A percentile compares a stretch with the other conserved stretches of the same genome.
phyloP scores from a whole-genome alignment of 805 yeast genomes.

The Pichia phayaonensis region DNA sequence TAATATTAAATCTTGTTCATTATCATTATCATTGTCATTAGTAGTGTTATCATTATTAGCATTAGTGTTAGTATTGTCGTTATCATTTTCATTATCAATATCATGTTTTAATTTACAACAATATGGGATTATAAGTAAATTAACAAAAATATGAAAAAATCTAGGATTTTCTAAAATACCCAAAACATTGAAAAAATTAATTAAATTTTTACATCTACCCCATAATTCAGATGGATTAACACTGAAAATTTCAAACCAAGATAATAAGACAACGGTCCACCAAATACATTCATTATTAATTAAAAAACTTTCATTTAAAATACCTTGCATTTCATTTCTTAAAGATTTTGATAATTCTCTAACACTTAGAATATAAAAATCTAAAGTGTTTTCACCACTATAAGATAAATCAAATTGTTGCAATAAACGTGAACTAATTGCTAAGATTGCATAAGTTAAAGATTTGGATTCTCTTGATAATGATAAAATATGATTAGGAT shows the following conservation, averaged over 20 bases:
- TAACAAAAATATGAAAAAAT: neutral
- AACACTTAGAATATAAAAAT: constrained; percentile 23
- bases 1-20: neutral
- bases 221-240: constrained; percentile 27
- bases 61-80: no score
- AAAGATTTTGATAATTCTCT: constrained; percentile 30
- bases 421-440: constrained; percentile 24
- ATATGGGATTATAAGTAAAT: constrained; percentile 3
- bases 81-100: no score
- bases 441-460: constrained; percentile 22
- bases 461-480: constrained; percentile 32
- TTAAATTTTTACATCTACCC: constrained; percentile 35
- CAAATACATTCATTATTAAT: constrained; percentile 10
- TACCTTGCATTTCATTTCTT: constrained; percentile 25
- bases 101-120: neutral
- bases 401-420: constrained; percentile 16
- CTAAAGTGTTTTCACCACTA: constrained; percentile 24
- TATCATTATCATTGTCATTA: neutral
- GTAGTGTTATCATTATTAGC: no score
- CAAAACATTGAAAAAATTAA: constrained; percentile 28
- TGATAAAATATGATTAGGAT: constrained; percentile 21
- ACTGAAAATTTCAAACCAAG: constrained; percentile 37
- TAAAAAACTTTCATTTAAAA: neutral
- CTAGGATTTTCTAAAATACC: constrained; percentile 18
- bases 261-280: constrained; percentile 34